Evolutionary conservation across 495 filamentous ascomycete genomes (phyloP), one percentile per base, ranked within the genome.

Genomic region (Apodospora peruviana): DNA sequence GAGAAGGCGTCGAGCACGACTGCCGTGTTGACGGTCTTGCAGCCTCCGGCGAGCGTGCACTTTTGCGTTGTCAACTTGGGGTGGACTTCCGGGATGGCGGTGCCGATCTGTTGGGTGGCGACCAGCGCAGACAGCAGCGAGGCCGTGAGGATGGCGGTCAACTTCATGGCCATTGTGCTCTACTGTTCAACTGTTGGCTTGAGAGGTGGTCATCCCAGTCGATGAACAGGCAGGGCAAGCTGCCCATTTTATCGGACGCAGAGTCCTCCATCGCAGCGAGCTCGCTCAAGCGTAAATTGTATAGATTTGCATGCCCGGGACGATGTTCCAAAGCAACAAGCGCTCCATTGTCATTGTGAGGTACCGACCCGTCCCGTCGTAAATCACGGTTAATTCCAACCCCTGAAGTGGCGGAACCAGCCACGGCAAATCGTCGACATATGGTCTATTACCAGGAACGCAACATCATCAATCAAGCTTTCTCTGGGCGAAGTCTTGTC

Each of bases 1-100:
- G 41, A 45, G 34, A 50, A 47, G 51, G 81, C 61, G 57, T 87
- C 83, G 24, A 85, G 66, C 22, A 80, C 77, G 44, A 87, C 64
- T 10, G 72, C 73, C 17, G 75, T 78, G 18, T 65, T 45, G 36
- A 73, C 61, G 24, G 67, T 65, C 19, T 71, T 70, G 65, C 82
- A 85, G 45, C 69, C 75, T n/a, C 69, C 75, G 23, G 52, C 51
- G 17, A 55, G 61, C 3, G 74, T 72, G 60, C 81, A 86, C 43
- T 69, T 75, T 45, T 72, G 61, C 63, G 75, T 80, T 47, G 69
- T 71, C 50, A 86, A 52, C 22, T 62, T 52, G 5, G 83, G 83
- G 44, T 85, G 82, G 3, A 47, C 44, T 29, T 61, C 58, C 24
- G 55, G 58, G 25, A 43, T 41, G 14, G 45, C n/a, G 4, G 47